Conservation (phyloP, 306 rosid genomes). For the Hylodesmum podocarpum region DNA sequence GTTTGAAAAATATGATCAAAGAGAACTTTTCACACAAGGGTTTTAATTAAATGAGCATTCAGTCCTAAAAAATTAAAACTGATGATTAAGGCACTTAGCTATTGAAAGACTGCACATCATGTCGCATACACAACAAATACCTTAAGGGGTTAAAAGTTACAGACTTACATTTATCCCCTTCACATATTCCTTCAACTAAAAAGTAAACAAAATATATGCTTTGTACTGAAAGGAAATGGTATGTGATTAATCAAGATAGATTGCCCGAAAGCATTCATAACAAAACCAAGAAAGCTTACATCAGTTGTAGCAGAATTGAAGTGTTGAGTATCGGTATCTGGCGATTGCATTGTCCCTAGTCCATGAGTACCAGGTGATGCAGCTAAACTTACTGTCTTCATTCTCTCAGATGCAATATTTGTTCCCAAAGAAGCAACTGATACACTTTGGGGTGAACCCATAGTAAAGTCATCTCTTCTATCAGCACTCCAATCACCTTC, state of each 20-base stretch:
- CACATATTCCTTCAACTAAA: neutral
- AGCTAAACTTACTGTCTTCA: conserved; percentile 35
- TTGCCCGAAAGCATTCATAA: neutral
- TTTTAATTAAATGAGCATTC: neutral
- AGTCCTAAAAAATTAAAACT: neutral
- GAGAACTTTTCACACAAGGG: neutral
- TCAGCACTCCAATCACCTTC: conserved; percentile 33
- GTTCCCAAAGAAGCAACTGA: conserved; percentile 40
- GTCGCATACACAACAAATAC: neutral
- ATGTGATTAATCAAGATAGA: neutral
- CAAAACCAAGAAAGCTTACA: conserved; percentile 47
- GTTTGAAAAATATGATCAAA: neutral
- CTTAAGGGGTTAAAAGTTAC: neutral
- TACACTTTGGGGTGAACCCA: conserved; percentile 25
- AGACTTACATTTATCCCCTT: neutral
- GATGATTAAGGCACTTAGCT: no score
- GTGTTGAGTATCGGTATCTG: conserved; percentile 42
- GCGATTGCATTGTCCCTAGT: conserved; percentile 43
- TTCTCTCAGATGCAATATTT: conserved; percentile 33
- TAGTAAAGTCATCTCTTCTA: conserved; percentile 33
- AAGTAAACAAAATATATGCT: neutral
- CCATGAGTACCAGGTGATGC: conserved; percentile 28
- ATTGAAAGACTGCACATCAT: neutral
- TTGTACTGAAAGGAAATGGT: neutral
- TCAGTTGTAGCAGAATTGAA: conserved; percentile 46